Evolutionary conservation across 139 green algal genomes (phyloP).

Genomic region (Tetraselmis striata): DNA sequence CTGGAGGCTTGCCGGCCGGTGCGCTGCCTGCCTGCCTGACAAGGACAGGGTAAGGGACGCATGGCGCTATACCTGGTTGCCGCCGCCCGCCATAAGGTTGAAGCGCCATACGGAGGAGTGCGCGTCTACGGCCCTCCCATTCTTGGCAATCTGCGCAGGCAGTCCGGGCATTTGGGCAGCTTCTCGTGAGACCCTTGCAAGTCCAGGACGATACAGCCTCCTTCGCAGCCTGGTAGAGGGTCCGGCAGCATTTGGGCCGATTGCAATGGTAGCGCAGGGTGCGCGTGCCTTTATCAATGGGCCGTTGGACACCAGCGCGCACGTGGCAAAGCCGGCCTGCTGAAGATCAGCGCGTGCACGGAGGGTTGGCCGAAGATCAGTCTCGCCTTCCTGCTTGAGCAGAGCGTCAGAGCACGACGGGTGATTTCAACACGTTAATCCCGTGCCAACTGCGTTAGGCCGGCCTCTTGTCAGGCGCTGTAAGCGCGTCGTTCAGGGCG

Average conservation of each 20-base stretch:
- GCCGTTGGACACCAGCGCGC: slow-evolving; percentile 10
- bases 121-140: slow-evolving; percentile 1
- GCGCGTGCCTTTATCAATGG: slow-evolving; percentile 2
- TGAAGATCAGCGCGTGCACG: background rate
- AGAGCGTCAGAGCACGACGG: no score
- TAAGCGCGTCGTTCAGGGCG: no score
- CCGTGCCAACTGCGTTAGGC: no score
- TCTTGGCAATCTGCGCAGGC: background rate
- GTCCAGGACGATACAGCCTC: no score
- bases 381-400: background rate
- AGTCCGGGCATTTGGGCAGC: no score
- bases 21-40: background rate
- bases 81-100: slow-evolving; percentile 2
- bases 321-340: background rate
- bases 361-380: background rate
- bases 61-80: background rate
- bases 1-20: background rate
- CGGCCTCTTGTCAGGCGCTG: no score
- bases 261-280: background rate
- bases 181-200: no score
- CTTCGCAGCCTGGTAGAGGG: no score
- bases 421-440: no score
- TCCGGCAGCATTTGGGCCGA: no score
- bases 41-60: background rate
- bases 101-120: slow-evolving; percentile 14